Conservation (phyloP, 768 basidiomycete genomes). For the Tulasnella sp. region DNA sequence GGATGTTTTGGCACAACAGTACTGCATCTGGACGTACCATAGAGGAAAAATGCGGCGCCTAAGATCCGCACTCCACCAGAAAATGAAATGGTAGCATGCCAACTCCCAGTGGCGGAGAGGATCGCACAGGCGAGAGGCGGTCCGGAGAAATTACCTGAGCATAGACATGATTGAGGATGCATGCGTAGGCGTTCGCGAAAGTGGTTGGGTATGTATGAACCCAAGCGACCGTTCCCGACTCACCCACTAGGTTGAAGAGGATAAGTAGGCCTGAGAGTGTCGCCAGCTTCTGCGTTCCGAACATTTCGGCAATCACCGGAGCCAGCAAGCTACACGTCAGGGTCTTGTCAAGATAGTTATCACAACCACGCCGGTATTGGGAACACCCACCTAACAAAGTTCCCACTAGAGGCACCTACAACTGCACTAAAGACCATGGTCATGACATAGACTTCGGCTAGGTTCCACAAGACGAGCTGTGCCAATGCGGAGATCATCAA, state of each 20-base stretch:
- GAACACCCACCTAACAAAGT: constrained; percentile 23
- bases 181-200: background rate
- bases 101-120: constrained; percentile 25
- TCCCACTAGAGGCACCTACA: constrained; percentile 28
- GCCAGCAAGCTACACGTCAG: constrained; percentile 22
- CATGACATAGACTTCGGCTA: constrained; percentile 25
- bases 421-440: constrained; percentile 27
- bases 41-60: constrained; percentile 25
- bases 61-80: constrained; percentile 25
- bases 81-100: constrained; percentile 27
- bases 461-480: constrained; percentile 32
- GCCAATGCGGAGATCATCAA: constrained; percentile 28
- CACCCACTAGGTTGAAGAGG: constrained; percentile 19
- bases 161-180: background rate
- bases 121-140: constrained; percentile 29
- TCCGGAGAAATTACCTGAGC: constrained; percentile 24
- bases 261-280: constrained; percentile 12
- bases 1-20: background rate
- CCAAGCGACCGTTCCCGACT: background rate
- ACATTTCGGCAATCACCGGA: constrained; percentile 25
- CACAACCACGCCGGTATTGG: background rate
- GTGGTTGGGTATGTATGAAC: background rate
- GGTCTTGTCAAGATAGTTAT: background rate
- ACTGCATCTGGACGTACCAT: constrained; percentile 25
- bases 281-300: constrained; percentile 9